These are phyloP conservation scores for Drechslera avenae DNA, from an alignment of 2,329 filamentous ascomycete species.

Conservation along the genomic window DNA sequence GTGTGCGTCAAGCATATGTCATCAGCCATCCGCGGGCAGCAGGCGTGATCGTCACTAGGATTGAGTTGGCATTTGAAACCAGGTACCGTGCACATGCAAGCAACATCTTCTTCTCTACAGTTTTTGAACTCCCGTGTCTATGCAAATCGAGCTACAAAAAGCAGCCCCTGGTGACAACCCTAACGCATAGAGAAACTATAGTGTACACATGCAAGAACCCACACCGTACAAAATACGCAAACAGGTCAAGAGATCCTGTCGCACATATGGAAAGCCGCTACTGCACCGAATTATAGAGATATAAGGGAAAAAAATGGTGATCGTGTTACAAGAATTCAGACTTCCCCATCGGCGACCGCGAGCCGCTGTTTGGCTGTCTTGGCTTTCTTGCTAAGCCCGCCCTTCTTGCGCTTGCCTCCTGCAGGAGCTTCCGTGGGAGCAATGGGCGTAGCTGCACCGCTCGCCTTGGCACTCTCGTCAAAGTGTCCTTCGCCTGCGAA, in stretches of 20 bases:
- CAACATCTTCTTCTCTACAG: constrained; percentile 14
- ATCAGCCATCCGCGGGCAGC: neutral
- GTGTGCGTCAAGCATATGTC: too few relatives aligned
- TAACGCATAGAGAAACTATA: constrained; percentile 15
- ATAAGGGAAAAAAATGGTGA: constrained; percentile 9
- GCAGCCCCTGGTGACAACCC: constrained; percentile 6
- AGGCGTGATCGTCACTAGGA: neutral
- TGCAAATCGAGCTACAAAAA: constrained; percentile 11
- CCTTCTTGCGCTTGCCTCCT: constrained; percentile 58
- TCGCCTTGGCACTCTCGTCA: constrained; percentile 84
- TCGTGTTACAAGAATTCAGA: constrained; percentile 27
- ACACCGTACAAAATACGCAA: constrained; percentile 2
- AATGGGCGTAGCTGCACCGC: constrained; percentile 82
- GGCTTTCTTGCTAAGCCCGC: constrained; percentile 56
- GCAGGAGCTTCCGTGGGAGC: constrained; percentile 50
- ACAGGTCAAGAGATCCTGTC: constrained; percentile 3
- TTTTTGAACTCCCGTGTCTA: constrained; percentile 21
- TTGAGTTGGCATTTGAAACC: neutral
- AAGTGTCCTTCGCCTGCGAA: constrained; percentile 88
- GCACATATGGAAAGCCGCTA: neutral
- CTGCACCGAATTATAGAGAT: constrained; percentile 16
- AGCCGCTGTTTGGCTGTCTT: constrained; percentile 57
- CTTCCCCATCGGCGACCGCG: constrained; percentile 54
- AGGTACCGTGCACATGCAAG: neutral
- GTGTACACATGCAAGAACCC: constrained; percentile 22